phyloP scores from a whole-genome alignment of 805 yeast genomes.

The Sungouiozyma intestinalis region DNA sequence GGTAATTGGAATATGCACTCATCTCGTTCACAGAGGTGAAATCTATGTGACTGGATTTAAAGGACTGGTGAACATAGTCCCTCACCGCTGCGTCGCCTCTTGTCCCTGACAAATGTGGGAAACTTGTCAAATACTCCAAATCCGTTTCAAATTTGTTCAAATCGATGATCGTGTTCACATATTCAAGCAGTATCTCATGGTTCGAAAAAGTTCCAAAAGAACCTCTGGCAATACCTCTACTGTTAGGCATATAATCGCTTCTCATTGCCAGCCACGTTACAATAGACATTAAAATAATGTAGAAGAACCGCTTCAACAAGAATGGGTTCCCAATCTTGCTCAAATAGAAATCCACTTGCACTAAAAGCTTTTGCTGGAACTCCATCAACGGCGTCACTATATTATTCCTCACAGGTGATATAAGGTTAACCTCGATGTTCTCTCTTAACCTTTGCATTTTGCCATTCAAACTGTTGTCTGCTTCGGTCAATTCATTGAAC shows the following conservation, averaged over 20 bases:
- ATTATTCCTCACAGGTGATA: constrained; percentile 9
- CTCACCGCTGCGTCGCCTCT: constrained; percentile 70
- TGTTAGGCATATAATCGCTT: constrained; percentile 21
- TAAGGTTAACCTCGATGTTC: constrained; percentile 7
- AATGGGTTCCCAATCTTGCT: constrained; percentile 72
- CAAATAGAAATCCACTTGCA: constrained; percentile 42
- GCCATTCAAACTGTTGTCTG: not conserved
- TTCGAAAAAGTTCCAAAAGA: constrained; percentile 47
- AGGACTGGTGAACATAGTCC: constrained; percentile 48
- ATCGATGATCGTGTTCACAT: constrained; percentile 40
- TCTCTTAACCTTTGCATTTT: constrained; percentile 10
- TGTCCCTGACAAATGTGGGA: constrained; percentile 82
- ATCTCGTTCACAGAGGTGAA: constrained; percentile 32
- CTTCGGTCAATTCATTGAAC: not conserved
- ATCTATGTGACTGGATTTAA: constrained; percentile 44
- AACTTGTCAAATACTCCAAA: constrained; percentile 56
- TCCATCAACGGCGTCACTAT: constrained; percentile 30
- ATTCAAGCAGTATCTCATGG: constrained; percentile 36
- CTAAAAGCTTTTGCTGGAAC: constrained; percentile 2
- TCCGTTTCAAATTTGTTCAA: constrained; percentile 49
- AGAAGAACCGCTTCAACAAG: constrained; percentile 61
- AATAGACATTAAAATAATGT: constrained; percentile 48
- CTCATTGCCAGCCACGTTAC: constrained; percentile 44
- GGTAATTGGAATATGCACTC: constrained; percentile 54
- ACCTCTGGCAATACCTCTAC: constrained; percentile 30